Evolutionary conservation across 768 basidiomycete species (phyloP), one percentile per base, ranked within the genome.

Genomic region (Pleurotus platypus): DNA sequence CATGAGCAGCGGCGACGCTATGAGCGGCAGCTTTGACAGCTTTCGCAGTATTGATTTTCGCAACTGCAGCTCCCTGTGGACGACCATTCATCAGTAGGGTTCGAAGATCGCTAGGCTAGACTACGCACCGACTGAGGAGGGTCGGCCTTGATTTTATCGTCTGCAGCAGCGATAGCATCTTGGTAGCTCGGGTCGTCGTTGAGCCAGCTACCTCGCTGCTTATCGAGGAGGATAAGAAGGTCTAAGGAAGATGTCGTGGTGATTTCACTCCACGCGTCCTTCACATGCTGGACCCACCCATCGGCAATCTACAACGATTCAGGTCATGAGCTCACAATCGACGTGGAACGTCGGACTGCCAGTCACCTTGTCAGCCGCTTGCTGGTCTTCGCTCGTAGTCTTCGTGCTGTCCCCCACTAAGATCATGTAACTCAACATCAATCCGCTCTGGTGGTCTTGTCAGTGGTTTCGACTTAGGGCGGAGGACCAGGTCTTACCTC

Each of bases 21-120:
- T 39, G 38, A n/a, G 50, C 50, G 16, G 50, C 50, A 53, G 50
- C 37, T 39, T 53, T 53, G 38, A 53, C 50, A 15, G 50, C 30
- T 16, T 53, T n/a, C 3, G 50, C 18, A 11, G 50, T 37, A 4
- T n/a, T 24, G 13, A 53, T 16, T 15, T 38, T 20, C 11, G 50
- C 38, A 39, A 39, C 50, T 5, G 22, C 1, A 18, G 50, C 27
- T 5, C 30, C 37, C 50, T 49, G n/a, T 39, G 35, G 27, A 30
- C 26, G 6, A 24, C 5, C 20, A 6, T 53, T 24, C 15, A 9
- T 20, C 35, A 38, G 50, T 11, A 37, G 49, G 39, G 49, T 9
- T 35, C n/a, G 13, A n/a, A 20, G 1, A 43, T 43, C 5, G 5
- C n/a, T 43, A 43, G 5, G 42, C 18, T 5, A 2, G 18, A 1